These are phyloP conservation scores for Flaveria ramosissima DNA, from an alignment of 129 eudicot species.

Conservation along the genomic window DNA sequence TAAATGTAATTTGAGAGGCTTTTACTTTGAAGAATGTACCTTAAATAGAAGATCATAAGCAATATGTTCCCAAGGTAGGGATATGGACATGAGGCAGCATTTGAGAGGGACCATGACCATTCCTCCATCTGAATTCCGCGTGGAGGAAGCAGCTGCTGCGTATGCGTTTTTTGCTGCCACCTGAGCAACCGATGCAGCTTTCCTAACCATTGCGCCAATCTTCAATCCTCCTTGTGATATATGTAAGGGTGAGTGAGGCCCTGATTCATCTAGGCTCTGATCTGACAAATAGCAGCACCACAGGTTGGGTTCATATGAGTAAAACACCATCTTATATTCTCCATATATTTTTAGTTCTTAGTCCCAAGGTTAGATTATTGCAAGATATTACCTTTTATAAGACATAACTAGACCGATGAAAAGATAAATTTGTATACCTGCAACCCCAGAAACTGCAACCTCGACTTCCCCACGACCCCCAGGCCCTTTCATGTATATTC, in stretches of 20 bases:
- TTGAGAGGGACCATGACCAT: slow-evolving; percentile 64
- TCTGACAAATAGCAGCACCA: slow-evolving; percentile 41
- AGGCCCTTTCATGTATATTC: slow-evolving; percentile 96
- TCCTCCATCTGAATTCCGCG: slow-evolving; percentile 52
- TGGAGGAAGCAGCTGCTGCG: slow-evolving; percentile 63
- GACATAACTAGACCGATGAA: neutral
- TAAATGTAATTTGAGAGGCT: neutral
- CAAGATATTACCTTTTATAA: neutral
- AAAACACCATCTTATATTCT: too few species aligned
- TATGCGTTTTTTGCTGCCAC: slow-evolving; percentile 92
- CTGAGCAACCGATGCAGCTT: slow-evolving; percentile 85
- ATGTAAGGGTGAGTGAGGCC: slow-evolving; percentile 63
- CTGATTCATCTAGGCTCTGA: slow-evolving; percentile 62
- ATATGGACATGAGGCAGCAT: slow-evolving; percentile 93
- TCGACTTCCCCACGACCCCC: slow-evolving; percentile 99
- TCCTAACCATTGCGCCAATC: slow-evolving; percentile 73
- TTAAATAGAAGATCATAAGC: slow-evolving; percentile 92
- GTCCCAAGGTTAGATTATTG: too few species aligned
- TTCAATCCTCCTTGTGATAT: slow-evolving; percentile 55
- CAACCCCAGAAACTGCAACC: slow-evolving; percentile 96
- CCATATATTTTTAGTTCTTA: too few species aligned
- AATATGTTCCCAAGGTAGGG: slow-evolving; percentile 95
- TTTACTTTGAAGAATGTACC: slow-evolving; percentile 33
- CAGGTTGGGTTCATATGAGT: neutral
- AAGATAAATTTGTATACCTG: slow-evolving; percentile 46